A percentile compares a stretch with the other conserved stretches of the same genome.
phyloP scores from a whole-genome alignment of 2,329 filamentous ascomycete species.

The Exophiala sp. region DNA sequence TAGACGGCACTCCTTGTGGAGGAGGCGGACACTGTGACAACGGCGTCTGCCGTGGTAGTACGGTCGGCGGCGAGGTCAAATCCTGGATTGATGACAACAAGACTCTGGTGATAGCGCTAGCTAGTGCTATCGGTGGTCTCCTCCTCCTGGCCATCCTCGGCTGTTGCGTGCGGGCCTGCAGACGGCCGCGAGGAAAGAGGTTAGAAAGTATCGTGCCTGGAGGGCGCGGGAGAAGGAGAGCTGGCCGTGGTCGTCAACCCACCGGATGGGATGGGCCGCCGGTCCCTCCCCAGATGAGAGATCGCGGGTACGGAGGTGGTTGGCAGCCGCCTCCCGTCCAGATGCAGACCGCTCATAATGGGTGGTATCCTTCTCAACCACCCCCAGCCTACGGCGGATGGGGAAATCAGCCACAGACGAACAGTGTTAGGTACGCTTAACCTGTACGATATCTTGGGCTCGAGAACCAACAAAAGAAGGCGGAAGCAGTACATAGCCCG shows the following conservation, averaged over 20 bases:
- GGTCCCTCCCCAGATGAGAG: slow-evolving; percentile 25
- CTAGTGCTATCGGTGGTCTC: slow-evolving; percentile 64
- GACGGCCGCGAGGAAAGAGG: slow-evolving; percentile 32
- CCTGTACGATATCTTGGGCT: neutral
- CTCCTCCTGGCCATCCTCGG: slow-evolving; percentile 62
- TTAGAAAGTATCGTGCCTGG: slow-evolving; percentile 6
- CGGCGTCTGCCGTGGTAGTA: slow-evolving; percentile 68
- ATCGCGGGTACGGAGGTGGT: slow-evolving; percentile 25
- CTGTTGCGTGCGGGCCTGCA: slow-evolving; percentile 58
- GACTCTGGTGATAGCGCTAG: slow-evolving; percentile 74
- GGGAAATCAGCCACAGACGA: slow-evolving; percentile 4
- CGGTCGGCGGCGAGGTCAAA: slow-evolving; percentile 62
- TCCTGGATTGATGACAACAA: slow-evolving; percentile 74
- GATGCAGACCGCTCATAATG: slow-evolving; percentile 6
- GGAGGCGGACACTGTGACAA: slow-evolving; percentile 74
- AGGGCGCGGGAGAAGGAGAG: neutral
- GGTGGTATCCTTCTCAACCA: slow-evolving; percentile 25
- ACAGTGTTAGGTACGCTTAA: slow-evolving; percentile 26
- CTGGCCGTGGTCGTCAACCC: slow-evolving; percentile 1
- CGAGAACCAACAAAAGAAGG: neutral
- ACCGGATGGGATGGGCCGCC: slow-evolving; percentile 25
- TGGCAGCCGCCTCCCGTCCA: slow-evolving; percentile 8
- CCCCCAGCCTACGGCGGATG: slow-evolving; percentile 19
- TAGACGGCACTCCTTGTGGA: slow-evolving; percentile 82
- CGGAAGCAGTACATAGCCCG: neutral